Conservation (phyloP, 2,329 filamentous ascomycete genomes). For the Diaporthe caulivora region DNA sequence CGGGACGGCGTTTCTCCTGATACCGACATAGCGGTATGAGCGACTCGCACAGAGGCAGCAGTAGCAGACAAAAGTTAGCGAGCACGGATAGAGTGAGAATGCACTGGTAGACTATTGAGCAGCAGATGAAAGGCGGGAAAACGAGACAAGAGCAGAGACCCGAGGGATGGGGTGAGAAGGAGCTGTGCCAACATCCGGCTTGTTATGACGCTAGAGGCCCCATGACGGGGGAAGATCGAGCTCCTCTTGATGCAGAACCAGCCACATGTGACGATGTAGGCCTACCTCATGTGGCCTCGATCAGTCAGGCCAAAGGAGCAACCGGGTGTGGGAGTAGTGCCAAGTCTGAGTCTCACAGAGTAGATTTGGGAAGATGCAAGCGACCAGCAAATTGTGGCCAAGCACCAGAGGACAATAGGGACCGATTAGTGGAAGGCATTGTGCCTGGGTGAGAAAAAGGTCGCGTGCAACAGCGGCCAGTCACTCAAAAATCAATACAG, state of each 20-base stretch:
- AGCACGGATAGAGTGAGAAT: neutral
- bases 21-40: neutral
- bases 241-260: neutral
- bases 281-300: neutral
- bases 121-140: neutral
- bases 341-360: neutral
- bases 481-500: neutral
- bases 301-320: neutral
- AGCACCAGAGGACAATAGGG: neutral
- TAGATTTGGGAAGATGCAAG: neutral
- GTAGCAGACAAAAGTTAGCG: neutral
- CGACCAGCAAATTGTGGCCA: neutral
- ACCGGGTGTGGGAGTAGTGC: neutral
- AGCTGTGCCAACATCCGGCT: neutral
- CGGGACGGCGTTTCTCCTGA: constrained; percentile 4
- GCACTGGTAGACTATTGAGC: neutral
- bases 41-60: neutral
- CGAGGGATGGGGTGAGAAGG: neutral
- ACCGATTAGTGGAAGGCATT: neutral
- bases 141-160: neutral
- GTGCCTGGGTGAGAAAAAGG: neutral
- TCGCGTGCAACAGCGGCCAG: neutral
- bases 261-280: neutral
- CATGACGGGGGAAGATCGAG: neutral
- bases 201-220: neutral